phyloP scores from a whole-genome alignment of 2,329 filamentous ascomycete species.

The Clarireedia paspali region DNA sequence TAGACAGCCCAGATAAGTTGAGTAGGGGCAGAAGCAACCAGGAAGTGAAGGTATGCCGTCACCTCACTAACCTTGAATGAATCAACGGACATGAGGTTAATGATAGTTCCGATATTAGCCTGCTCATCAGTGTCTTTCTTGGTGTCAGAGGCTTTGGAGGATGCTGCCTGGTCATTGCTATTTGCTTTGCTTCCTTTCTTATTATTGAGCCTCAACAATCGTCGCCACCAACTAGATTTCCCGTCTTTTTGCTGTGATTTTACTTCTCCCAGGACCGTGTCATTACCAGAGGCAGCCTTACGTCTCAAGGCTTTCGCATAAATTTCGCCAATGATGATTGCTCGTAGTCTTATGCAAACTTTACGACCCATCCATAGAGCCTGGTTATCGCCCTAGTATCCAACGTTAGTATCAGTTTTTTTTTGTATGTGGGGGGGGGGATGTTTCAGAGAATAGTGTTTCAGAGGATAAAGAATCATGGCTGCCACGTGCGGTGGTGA shows the following conservation, averaged over 20 bases:
- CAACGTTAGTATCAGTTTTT: background rate
- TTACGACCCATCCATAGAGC: constrained; percentile 90
- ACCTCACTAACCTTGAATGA: constrained; percentile 98
- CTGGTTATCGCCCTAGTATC: constrained; percentile 55
- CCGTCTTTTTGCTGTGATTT: constrained; percentile 37
- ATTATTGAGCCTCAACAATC: constrained; percentile 44
- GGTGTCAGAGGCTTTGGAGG: constrained; percentile 1
- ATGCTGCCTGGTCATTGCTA: constrained; percentile 6
- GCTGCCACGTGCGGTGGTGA: too few species aligned
- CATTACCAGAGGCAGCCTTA: constrained; percentile 72
- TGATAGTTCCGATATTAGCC: constrained; percentile 94
- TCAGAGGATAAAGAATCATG: too few species aligned
- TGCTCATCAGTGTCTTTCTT: constrained; percentile 52
- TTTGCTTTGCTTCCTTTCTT: constrained; percentile 34
- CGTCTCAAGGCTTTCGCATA: constrained; percentile 92
- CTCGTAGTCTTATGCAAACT: constrained; percentile 85
- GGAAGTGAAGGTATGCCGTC: constrained; percentile 88
- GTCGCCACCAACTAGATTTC: constrained; percentile 39
- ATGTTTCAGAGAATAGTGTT: background rate
- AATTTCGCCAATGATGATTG: constrained; percentile 94
- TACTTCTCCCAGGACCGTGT: constrained; percentile 60
- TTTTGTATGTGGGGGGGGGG: background rate
- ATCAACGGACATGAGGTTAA: constrained; percentile 98
- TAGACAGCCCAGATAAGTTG: constrained; percentile 75
- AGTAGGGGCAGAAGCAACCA: constrained; percentile 86